Evolutionary conservation across 768 basidiomycete species (phyloP).

Genomic region (Podaxis sp.): DNA sequence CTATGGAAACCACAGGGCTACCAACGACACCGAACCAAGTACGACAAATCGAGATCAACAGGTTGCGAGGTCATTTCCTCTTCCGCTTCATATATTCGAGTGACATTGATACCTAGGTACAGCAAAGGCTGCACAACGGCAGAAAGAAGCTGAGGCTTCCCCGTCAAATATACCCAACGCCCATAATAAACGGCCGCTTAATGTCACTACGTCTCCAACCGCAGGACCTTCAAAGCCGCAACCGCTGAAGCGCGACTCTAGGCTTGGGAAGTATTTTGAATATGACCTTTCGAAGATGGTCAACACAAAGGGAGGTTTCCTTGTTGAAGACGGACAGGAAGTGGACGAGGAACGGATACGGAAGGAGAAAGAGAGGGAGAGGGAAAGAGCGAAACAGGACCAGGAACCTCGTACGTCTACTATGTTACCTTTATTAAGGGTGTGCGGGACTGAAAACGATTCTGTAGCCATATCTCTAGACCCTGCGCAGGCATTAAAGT

Average conservation of each 20-base stretch:
- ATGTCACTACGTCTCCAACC: constrained; percentile 64
- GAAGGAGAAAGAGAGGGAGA: constrained; percentile 81
- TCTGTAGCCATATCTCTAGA: constrained; percentile 76
- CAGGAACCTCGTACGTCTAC: constrained; percentile 64
- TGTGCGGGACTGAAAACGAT: background rate
- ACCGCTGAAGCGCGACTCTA: constrained; percentile 68
- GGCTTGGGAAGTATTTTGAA: constrained; percentile 91
- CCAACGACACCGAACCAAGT: constrained; percentile 65
- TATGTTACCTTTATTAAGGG: background rate
- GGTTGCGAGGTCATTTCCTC: constrained; percentile 58
- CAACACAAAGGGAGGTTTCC: constrained; percentile 94
- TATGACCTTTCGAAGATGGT: constrained; percentile 97
- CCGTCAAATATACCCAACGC: constrained; percentile 50
- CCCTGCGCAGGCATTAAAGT: constrained; percentile 73
- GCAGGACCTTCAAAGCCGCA: constrained; percentile 44
- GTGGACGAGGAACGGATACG: constrained; percentile 71
- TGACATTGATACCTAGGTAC: constrained; percentile 6
- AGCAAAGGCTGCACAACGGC: constrained; percentile 79
- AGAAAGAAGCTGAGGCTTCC: constrained; percentile 54
- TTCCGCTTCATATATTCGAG: background rate
- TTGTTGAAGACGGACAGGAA: constrained; percentile 86
- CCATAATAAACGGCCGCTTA: constrained; percentile 77
- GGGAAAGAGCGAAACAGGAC: constrained; percentile 72
- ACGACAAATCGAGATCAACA: constrained; percentile 74
- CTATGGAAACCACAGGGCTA: constrained; percentile 20